phyloP scores from a whole-genome alignment of 257 asterid genomes.

The Gentiana macrophylla region DNA sequence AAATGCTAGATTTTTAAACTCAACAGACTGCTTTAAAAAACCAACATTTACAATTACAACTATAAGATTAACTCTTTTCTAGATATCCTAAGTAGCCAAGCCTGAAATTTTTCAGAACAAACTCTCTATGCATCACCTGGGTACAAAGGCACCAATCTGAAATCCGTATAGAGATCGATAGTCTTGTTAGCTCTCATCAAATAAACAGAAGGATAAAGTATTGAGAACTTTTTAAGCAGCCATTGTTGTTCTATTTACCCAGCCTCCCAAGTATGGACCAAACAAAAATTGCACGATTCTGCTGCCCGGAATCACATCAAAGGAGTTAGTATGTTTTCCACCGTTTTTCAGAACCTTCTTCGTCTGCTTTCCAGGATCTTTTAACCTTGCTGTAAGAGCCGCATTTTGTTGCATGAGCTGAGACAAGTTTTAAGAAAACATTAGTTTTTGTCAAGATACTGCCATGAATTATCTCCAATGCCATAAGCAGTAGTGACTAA shows the following conservation, averaged over 20 bases:
- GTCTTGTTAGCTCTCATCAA: too few species aligned
- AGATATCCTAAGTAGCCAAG: too few species aligned
- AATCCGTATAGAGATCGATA: too few species aligned
- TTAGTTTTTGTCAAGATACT: slow-evolving; percentile 1
- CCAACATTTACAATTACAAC: too few species aligned
- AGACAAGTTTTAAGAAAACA: slow-evolving; percentile 1
- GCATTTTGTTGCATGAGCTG: slow-evolving; percentile 47
- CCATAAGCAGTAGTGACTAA: background rate
- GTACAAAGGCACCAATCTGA: too few species aligned
- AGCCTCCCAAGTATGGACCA: slow-evolving; percentile 6
- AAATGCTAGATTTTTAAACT: too few species aligned
- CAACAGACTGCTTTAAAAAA: too few species aligned
- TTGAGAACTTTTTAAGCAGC: too few species aligned
- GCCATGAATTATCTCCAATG: background rate
- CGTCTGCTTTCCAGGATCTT: slow-evolving; percentile 16
- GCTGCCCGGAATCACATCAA: background rate
- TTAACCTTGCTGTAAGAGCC: slow-evolving; percentile 31
- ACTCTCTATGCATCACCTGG: too few species aligned
- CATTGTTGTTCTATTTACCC: slow-evolving; percentile 2
- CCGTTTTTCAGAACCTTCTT: slow-evolving; percentile 2
- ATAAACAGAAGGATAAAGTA: too few species aligned
- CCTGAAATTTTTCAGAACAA: too few species aligned
- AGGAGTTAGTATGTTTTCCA: background rate
- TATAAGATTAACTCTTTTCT: too few species aligned
- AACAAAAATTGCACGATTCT: slow-evolving; percentile 9